These are phyloP conservation scores for Eutypa lata DNA, from an alignment of 2,329 filamentous ascomycete genomes.

Conservation along the genomic window DNA sequence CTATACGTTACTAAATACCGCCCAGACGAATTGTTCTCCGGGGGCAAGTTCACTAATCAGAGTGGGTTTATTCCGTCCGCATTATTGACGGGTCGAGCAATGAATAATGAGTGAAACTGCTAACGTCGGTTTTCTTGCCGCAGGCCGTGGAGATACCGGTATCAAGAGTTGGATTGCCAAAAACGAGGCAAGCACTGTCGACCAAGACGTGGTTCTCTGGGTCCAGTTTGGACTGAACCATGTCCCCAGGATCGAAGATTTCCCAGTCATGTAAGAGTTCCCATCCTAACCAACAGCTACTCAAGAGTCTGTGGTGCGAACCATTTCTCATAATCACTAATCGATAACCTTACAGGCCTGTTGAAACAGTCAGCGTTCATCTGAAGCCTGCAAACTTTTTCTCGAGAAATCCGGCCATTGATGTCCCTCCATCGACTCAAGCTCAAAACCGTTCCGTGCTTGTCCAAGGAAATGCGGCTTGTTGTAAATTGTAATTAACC, in stretches of 20 bases:
- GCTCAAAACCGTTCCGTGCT: too few relatives aligned
- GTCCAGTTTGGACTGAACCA: slow-evolving; percentile 55
- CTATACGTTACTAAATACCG: slow-evolving; percentile 34
- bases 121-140: not conserved
- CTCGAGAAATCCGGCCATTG: slow-evolving; percentile 47
- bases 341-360: slow-evolving; percentile 32
- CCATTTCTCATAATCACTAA: not conserved
- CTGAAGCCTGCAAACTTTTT: slow-evolving; percentile 53
- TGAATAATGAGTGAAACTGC: too few relatives aligned
- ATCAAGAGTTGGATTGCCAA: slow-evolving; percentile 47
- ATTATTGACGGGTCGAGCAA: too few relatives aligned
- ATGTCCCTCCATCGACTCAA: slow-evolving; percentile 34
- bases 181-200: slow-evolving; percentile 45
- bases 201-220: slow-evolving; percentile 51
- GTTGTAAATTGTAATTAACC: too few relatives aligned
- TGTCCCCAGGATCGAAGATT: slow-evolving; percentile 62
- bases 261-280: slow-evolving; percentile 56
- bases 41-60: slow-evolving; percentile 37
- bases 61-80: slow-evolving; percentile 18
- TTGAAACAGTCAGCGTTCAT: slow-evolving; percentile 49
- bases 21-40: slow-evolving; percentile 35
- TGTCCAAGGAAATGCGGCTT: too few relatives aligned
- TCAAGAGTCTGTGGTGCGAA: too few relatives aligned
- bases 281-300: not conserved
- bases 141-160: slow-evolving; percentile 35